Conservation (phyloP, 2,329 filamentous ascomycete species). For the Coniella vitis region DNA sequence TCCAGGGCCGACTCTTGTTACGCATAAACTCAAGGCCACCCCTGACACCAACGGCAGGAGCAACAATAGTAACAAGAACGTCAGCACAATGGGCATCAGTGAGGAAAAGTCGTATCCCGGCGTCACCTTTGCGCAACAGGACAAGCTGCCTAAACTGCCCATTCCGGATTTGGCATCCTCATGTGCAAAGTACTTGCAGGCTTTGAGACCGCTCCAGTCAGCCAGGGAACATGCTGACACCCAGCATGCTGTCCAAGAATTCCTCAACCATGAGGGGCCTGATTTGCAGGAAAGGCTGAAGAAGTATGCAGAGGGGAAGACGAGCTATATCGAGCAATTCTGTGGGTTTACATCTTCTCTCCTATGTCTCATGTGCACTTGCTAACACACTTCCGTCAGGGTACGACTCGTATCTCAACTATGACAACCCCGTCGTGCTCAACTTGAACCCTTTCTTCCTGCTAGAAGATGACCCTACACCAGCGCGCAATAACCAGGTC, state of each 20-base stretch:
- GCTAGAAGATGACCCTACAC: slow-evolving; percentile 93
- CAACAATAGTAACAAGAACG: slow-evolving; percentile 26
- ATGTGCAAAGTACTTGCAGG: slow-evolving; percentile 70
- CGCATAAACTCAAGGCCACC: slow-evolving; percentile 5
- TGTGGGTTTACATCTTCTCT: slow-evolving; percentile 53
- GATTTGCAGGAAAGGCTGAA: slow-evolving; percentile 83
- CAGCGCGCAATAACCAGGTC: slow-evolving; percentile 92
- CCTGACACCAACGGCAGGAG: slow-evolving; percentile 27
- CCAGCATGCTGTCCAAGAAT: slow-evolving; percentile 71
- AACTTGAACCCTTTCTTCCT: slow-evolving; percentile 98
- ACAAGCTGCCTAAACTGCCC: slow-evolving; percentile 82
- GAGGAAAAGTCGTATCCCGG: slow-evolving; percentile 55
- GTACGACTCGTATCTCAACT: slow-evolving; percentile 99
- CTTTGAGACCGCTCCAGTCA: slow-evolving; percentile 74
- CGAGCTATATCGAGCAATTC: slow-evolving; percentile 98
- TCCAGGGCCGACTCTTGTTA: slow-evolving; percentile 22
- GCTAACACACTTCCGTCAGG: slow-evolving; percentile 36
- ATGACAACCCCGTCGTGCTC: slow-evolving; percentile 92
- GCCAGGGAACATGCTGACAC: slow-evolving; percentile 79
- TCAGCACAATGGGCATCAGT: slow-evolving; percentile 40
- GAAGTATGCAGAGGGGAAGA: slow-evolving; percentile 82
- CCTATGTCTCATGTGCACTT: slow-evolving; percentile 10
- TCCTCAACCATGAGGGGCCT: slow-evolving; percentile 73
- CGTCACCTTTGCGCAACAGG: slow-evolving; percentile 84
- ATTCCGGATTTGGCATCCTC: slow-evolving; percentile 82